These are phyloP conservation scores for Curvularia sp. DNA, from an alignment of 2,329 filamentous ascomycete species.

Conservation along the genomic window DNA sequence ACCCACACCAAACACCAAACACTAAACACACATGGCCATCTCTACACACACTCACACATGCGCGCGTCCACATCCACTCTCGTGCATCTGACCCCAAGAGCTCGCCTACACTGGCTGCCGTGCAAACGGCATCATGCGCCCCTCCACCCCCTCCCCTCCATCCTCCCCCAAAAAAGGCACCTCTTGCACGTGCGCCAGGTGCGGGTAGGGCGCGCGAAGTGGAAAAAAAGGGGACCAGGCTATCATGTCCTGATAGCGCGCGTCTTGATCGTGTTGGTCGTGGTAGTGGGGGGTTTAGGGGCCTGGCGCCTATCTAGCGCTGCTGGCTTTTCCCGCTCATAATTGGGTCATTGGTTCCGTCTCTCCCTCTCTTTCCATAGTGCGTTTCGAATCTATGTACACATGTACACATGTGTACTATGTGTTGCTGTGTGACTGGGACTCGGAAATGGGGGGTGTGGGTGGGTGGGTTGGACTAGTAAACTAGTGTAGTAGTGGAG, in stretches of 20 bases:
- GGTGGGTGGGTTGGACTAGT: no score
- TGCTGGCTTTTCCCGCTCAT: not conserved
- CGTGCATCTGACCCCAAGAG: not conserved
- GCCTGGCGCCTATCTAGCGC: not conserved
- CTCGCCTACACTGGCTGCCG: not conserved
- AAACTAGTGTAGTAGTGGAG: no score
- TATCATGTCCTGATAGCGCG: slow-evolving; percentile 1
- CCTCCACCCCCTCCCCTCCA: no score
- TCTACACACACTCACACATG: not conserved
- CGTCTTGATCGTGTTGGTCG: not conserved
- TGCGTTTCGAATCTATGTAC: not conserved
- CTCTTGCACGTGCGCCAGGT: slow-evolving; percentile 9
- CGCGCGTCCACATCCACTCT: not conserved
- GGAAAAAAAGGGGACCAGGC: slow-evolving; percentile 8
- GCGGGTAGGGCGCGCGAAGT: slow-evolving; percentile 17
- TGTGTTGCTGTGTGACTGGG: not conserved
- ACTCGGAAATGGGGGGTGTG: no score
- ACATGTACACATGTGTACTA: not conserved
- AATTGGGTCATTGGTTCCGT: no score
- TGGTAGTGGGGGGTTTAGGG: not conserved
- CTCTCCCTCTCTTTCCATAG: not conserved
- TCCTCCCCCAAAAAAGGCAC: not conserved
- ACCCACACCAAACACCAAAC: no score
- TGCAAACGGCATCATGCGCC: slow-evolving; percentile 11
- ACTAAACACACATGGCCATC: no score